Evolutionary conservation across 768 basidiomycete genomes (phyloP), one percentile per base, ranked within the genome.

Genomic region (Mycena latifolia): DNA sequence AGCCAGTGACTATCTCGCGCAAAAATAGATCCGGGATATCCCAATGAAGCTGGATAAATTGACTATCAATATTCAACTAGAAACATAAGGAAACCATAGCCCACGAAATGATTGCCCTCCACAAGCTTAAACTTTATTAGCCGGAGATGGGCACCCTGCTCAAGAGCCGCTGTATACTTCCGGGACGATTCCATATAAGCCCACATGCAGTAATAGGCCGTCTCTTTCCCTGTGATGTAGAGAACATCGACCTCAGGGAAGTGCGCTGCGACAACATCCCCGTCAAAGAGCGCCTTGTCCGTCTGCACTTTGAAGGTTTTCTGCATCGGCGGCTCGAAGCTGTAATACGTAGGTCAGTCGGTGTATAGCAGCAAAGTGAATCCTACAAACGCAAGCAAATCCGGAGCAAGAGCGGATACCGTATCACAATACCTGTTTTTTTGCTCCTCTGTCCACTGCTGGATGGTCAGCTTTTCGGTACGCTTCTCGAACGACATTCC

Each of bases 161-260:
- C 43, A 2, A 65, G 12, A 1, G 63, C 63, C 7, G 51, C 55
- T 7, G 51, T 29, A 46, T 65, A 46, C 4, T 45, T 1, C 35
- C 63, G 55, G 0, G 14, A 37, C 2, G 22, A 27, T n/a, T 58
- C 66, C 47, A 67, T 58, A n/a, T 57, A 67, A 1, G 51, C 66
- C 61, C 62, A 63, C 12, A 68, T 60, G 35, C 57, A 53, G 33
- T 22, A 41, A 15, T n/a, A 68, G 43, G 22, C 29, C 24, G 66
- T 63, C 24, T 11, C 37, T 8, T 1, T n/a, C 22, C 64, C 64
- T 1, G 33, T 20, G 7, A 68, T 59, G 29, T 68, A 25, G 6
- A 68, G 12, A 1, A 68, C 39, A 7, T 53, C 55, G 47, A 63
- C 56, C 0, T 43, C 20, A n/a, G 66, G 66, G 50, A 68, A 68